These are phyloP conservation scores for Alternaria gansuensis DNA, from an alignment of 2,329 filamentous ascomycete species.

Conservation along the genomic window DNA sequence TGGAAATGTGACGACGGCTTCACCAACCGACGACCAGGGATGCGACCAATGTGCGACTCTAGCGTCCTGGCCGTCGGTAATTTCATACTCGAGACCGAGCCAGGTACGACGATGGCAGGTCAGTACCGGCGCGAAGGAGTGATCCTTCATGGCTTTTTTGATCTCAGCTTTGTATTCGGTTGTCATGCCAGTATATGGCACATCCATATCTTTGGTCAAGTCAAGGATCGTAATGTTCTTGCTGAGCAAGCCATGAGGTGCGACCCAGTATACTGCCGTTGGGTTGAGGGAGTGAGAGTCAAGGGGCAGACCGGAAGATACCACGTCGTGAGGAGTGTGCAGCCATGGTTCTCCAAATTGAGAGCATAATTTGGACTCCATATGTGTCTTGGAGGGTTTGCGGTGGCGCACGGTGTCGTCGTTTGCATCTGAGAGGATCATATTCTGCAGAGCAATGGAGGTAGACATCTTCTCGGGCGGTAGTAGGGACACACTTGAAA, in stretches of 20 bases:
- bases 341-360: constrained; percentile 22
- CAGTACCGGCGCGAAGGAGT: constrained; percentile 28
- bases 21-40: constrained; percentile 27
- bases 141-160: constrained; percentile 31
- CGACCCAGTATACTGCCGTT: constrained; percentile 34
- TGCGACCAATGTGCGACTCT: constrained; percentile 34
- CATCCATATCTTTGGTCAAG: constrained; percentile 27
- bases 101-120: constrained; percentile 24
- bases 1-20: constrained; percentile 34
- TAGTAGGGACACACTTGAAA: neutral
- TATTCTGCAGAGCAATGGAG: constrained; percentile 31
- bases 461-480: constrained; percentile 27
- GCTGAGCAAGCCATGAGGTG: constrained; percentile 32
- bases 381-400: constrained; percentile 14
- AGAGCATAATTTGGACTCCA: constrained; percentile 5
- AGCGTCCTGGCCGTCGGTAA: constrained; percentile 22
- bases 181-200: constrained; percentile 32
- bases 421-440: constrained; percentile 13
- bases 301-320: constrained; percentile 21
- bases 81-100: constrained; percentile 30
- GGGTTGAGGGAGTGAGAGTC: constrained; percentile 29
- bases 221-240: constrained; percentile 32
- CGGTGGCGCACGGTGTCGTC: constrained; percentile 22
- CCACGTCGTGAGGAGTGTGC: constrained; percentile 23
- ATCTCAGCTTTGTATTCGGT: constrained; percentile 31